Base-by-base conservation (phyloP, 2,329 filamentous ascomycete genomes). In the Colletotrichum scovillei region DNA sequence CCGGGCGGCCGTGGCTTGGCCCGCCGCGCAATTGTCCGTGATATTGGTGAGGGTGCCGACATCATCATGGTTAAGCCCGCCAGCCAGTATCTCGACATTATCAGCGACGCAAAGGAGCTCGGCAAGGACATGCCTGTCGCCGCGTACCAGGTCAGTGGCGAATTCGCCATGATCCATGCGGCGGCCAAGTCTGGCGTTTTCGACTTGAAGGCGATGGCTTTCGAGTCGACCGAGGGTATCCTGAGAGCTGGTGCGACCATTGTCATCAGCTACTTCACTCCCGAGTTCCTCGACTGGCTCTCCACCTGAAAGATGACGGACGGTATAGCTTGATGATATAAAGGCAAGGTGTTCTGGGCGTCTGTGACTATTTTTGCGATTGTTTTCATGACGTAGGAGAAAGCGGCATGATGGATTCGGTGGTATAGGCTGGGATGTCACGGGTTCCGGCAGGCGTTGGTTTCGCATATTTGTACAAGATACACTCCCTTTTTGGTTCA, bases 31-130 rank as follows among this genome's bases (percentile, higher is more conserved):
- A 98, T 99, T 76, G 86, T 91, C 53, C 91, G 97, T 77, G 97
- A 99, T 81, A 96, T 99, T 77, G 89, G 89, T 76, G 97, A 99
- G 84, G 97, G 97, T 30, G 97, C 97, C 24, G 97, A 99, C 80
- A 95, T 98, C 77, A 98, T 99, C 84, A 98, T 99, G 96, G 97
- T 99, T 75, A 99, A 99, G 88, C 97, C 97, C 2, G 97, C 97
- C 11, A 94, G 94, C 78, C 95, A 96, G 83, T 99, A 98, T 82
- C 89, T 99, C 58, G 97, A 99, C 84, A 98, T 99, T 79, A 98
- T 99, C 82, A 95, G 94, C 77, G 97, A 99, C 80, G 97, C 97
- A 66, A 98, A 98, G 87, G 95, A 98, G 67, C 89, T 98, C 67
- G 96, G 94, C 72, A 93, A 92, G 81, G 95, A 98, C 82, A 88